Evolutionary conservation across 306 rosid genomes (phyloP).

Genomic region (Glycine latifolia): DNA sequence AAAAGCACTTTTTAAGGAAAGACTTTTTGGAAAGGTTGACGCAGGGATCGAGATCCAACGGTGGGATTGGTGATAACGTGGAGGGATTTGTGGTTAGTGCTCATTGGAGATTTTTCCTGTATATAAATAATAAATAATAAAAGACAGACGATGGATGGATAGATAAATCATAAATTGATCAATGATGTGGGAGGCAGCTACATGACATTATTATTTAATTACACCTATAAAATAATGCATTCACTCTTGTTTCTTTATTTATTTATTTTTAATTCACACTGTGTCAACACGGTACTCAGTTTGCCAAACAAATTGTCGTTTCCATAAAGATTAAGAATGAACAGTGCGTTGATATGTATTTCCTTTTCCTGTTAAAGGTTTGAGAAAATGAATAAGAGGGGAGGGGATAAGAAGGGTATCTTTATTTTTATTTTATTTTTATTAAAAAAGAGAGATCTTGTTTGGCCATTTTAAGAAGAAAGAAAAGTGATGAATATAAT

Average conservation of each 20-base stretch:
- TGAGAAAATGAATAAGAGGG: not conserved
- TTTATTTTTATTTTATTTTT: not conserved
- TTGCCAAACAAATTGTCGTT: not conserved
- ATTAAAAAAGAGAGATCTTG: not conserved
- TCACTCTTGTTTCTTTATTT: not conserved
- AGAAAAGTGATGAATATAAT: not conserved
- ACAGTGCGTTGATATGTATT: not conserved
- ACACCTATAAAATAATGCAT: not conserved
- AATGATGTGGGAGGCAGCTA: constrained; percentile 49
- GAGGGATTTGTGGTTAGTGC: constrained; percentile 42
- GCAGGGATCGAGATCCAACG: constrained; percentile 54
- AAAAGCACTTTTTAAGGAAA: constrained; percentile 45
- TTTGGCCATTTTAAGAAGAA: not conserved
- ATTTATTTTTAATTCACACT: too few relatives aligned
- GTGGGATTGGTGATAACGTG: constrained; percentile 59
- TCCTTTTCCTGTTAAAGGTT: not conserved
- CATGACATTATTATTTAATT: constrained; percentile 40
- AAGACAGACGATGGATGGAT: constrained; percentile 45
- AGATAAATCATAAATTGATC: constrained; percentile 7
- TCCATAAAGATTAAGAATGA: not conserved
- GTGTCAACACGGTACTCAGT: not conserved
- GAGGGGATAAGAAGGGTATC: not conserved
- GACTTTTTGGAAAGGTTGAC: constrained; percentile 38
- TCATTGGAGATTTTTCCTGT: constrained; percentile 46
- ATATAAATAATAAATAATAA: not conserved